A percentile compares a stretch with the other conserved stretches of the same genome.
Evolutionary conservation across 2,329 filamentous ascomycete genomes (phyloP).

Genomic region (Aureobasidium musti): DNA sequence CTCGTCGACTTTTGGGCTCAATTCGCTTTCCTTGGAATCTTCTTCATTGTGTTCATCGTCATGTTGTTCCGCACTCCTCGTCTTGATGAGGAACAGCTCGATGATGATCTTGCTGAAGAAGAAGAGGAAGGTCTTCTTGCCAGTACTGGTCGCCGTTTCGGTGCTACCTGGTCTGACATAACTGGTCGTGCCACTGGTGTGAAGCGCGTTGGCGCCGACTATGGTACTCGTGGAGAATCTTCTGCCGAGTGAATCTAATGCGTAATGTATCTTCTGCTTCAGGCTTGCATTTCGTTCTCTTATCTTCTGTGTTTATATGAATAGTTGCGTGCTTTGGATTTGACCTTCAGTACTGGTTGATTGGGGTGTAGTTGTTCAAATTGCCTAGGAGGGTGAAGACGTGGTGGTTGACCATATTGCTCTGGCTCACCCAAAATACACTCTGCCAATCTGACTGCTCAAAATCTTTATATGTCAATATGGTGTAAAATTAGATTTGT

Average conservation of each 20-base stretch:
- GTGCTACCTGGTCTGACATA: conserved; percentile 86
- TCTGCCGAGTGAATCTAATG: conserved; percentile 14
- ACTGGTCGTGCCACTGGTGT: conserved; percentile 58
- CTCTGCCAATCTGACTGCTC: too few species aligned
- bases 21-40: conserved; percentile 81
- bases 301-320: neutral
- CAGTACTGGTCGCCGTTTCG: conserved; percentile 77
- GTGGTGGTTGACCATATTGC: too few species aligned
- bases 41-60: conserved; percentile 76
- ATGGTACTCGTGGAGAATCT: conserved; percentile 34
- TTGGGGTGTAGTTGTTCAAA: neutral
- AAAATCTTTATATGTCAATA: too few species aligned
- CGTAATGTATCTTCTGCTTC: conserved; percentile 2
- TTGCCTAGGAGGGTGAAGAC: too few species aligned
- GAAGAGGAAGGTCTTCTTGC: conserved; percentile 92
- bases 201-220: conserved; percentile 36
- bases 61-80: conserved; percentile 78
- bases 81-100: conserved; percentile 73
- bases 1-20: conserved; percentile 95
- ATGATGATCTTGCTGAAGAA: conserved; percentile 85
- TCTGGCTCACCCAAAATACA: too few species aligned
- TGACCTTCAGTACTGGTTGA: neutral
- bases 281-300: neutral
- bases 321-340: neutral
- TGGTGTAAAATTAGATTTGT: too few species aligned